Percentiles rank a stretch among this genome's conserved stretches.
Conservation (phyloP, 805 yeast species). For the Myxozyma sirexii region DNA sequence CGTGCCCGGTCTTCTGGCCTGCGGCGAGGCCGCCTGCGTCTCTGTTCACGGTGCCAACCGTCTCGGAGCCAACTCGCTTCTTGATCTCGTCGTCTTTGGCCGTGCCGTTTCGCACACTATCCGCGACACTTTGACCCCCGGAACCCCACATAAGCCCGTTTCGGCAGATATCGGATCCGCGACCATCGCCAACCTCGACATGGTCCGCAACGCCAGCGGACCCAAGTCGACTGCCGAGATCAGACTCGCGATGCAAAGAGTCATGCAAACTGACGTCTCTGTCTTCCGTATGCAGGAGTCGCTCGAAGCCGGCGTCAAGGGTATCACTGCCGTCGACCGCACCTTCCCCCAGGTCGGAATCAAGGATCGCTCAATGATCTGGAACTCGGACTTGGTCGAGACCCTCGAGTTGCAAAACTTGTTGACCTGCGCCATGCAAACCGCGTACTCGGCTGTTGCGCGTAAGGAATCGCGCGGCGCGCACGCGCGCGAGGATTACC, state of each 20-base stretch:
- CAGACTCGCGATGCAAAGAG: conserved; percentile 89
- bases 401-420: conserved; percentile 94
- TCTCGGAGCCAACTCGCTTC: conserved; percentile 95
- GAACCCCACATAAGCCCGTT: conserved; percentile 78
- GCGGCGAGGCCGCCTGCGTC: conserved; percentile 99
- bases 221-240: conserved; percentile 80
- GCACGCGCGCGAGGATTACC: conserved; percentile 97
- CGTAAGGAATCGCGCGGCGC: conserved; percentile 99
- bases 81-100: conserved; percentile 96
- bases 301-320: conserved; percentile 85
- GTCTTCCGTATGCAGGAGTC: conserved; percentile 94
- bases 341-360: conserved; percentile 77
- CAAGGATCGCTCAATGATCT: conserved; percentile 95
- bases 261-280: conserved; percentile 96
- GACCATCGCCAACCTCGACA: conserved; percentile 87
- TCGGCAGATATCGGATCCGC: conserved; percentile 87
- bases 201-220: conserved; percentile 83
- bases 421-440: conserved; percentile 95
- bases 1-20: conserved; percentile 91
- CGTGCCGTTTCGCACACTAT: conserved; percentile 97
- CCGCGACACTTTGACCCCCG: conserved; percentile 82
- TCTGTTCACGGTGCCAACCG: conserved; percentile 99
- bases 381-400: conserved; percentile 97
- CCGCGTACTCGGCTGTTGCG: conserved; percentile 90
- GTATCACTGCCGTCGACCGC: conserved; percentile 74